Percentiles rank a stretch among this genome's conserved stretches.
Conservation (phyloP, 306 rosid genomes). For the Rosa rugosa region DNA sequence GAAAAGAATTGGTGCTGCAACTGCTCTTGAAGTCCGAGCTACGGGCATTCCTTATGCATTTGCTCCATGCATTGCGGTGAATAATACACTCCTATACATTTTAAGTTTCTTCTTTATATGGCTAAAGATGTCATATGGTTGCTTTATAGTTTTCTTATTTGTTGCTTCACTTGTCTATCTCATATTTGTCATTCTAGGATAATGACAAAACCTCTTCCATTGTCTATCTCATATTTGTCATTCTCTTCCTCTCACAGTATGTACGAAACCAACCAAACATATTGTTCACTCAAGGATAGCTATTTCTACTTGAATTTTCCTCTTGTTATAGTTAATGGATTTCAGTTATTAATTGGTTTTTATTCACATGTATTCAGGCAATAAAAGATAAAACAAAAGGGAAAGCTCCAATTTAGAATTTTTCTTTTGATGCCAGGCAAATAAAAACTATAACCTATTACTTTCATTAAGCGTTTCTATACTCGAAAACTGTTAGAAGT, state of each 20-base stretch:
- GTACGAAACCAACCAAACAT: not conserved
- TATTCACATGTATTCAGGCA: not conserved
- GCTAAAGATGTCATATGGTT: conserved; percentile 19
- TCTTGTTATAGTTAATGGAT: not conserved
- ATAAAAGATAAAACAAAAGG: not conserved
- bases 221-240: not conserved
- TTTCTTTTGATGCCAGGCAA: too few species aligned
- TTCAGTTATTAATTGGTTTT: not conserved
- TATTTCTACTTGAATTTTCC: not conserved
- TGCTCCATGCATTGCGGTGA: conserved; percentile 98
- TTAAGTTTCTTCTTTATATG: not conserved
- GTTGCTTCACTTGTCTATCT: conserved; percentile 21
- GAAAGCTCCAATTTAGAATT: too few species aligned
- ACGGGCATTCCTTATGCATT: conserved; percentile 89
- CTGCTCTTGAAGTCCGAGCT: conserved; percentile 94
- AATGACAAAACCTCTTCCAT: not conserved
- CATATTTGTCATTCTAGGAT: conserved; percentile 5
- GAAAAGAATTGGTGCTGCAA: conserved; percentile 78
- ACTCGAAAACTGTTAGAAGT: too few species aligned
- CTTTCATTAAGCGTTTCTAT: too few species aligned
- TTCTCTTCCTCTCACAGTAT: not conserved
- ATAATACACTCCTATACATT: conserved; percentile 16
- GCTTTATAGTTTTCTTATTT: not conserved
- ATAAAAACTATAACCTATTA: too few species aligned
- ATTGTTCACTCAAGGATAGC: not conserved